These are phyloP conservation scores for Phytophthora palmivora DNA, from an alignment of 352 stramenopile genomes.

Conservation along the genomic window DNA sequence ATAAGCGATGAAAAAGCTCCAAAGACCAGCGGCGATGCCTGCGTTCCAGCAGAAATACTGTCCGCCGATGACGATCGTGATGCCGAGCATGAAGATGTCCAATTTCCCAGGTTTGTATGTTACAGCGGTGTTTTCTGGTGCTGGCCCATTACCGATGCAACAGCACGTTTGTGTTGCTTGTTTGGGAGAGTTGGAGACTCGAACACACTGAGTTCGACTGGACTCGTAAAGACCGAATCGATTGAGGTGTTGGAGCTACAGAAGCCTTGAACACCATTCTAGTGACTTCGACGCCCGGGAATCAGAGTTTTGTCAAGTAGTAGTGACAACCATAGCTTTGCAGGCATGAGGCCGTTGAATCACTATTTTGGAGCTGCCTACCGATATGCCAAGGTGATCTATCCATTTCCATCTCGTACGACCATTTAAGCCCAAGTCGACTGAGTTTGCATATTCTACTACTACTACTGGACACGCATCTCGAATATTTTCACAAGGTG, in stretches of 20 bases:
- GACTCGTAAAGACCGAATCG: slow-evolving; percentile 22
- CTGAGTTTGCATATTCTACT: too few species aligned
- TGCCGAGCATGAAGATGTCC: slow-evolving; percentile 56
- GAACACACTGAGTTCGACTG: background rate
- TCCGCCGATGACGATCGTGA: slow-evolving; percentile 61
- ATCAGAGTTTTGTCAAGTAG: too few species aligned
- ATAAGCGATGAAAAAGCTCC: slow-evolving; percentile 48
- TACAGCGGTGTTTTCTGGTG: background rate
- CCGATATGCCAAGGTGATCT: too few species aligned
- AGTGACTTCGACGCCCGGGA: background rate
- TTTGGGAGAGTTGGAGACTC: slow-evolving; percentile 3
- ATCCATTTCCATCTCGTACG: too few species aligned
- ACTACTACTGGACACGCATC: too few species aligned
- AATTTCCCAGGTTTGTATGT: slow-evolving; percentile 37
- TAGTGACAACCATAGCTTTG: too few species aligned
- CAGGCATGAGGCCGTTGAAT: too few species aligned
- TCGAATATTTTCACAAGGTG: background rate
- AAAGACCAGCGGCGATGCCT: slow-evolving; percentile 47
- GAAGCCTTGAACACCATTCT: slow-evolving; percentile 15
- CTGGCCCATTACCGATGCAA: background rate
- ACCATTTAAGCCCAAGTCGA: too few species aligned
- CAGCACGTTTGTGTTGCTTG: slow-evolving; percentile 3
- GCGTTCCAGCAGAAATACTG: slow-evolving; percentile 65
- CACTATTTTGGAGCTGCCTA: too few species aligned
- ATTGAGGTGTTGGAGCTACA: slow-evolving; percentile 9